Evolutionary conservation across 768 basidiomycete genomes (phyloP), one percentile per base, ranked within the genome.

Genomic region (Tulasnella sp.): DNA sequence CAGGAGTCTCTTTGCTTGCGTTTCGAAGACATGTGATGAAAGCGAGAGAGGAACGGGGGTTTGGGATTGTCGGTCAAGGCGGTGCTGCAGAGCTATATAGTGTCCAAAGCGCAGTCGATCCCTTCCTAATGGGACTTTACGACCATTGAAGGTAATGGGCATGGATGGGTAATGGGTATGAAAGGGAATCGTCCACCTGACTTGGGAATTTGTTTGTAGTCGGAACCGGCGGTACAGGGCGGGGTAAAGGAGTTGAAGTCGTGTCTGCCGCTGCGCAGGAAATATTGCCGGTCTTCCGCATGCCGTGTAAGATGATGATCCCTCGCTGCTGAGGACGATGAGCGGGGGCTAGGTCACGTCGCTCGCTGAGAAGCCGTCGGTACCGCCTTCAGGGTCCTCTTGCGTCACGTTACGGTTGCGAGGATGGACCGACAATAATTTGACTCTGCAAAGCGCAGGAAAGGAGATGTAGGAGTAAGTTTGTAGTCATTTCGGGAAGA

Each of bases 381-480:
- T 67, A 67, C 61, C 61, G 61, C 61, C 61, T 67, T 67, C 61
- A 67, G 61, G 61, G 61, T 67, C 61, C 6, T 29, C n/a, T 35
- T 67, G 61, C 32, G 61, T 67, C 61, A 67, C 61, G 61, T 67
- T 35, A 67, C 51, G 61, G 32, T 26, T 67, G 61, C 61, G 61
- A 67, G 29, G 61, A 67, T 67, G 7, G 61, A 67, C 61, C 61
- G 61, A 67, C 55, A 57, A 42, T 13, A n/a, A 5, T 51, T 55
- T 67, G 61, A 67, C 61, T 67, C 61, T 20, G 15, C 11, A 6
- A 67, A 67, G 9, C 9, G 26, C 29, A 13, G 32, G 61, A 67
- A 67, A 67, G 61, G 61, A 67, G 61, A 13, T 16, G 61, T 35
- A 26, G 32, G 61, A 67, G 32, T 35, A 67, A 67, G 61, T 26